Evolutionary conservation across 495 filamentous ascomycete species (phyloP).

Genomic region (Aspergillus steynii): DNA sequence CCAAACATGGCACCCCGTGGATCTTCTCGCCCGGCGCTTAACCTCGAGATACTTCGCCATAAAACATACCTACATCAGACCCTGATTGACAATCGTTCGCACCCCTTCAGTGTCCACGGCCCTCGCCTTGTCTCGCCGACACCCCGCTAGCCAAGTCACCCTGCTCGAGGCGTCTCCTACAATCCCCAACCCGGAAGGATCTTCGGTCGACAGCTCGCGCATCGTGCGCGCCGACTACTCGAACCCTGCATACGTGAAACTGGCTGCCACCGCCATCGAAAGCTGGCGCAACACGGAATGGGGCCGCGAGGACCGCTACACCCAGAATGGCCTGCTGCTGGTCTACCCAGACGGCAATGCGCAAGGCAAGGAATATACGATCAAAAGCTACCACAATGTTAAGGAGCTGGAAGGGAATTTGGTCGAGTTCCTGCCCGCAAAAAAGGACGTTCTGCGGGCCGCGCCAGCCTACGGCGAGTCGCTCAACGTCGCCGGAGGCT

Average conservation of each 20-base stretch:
- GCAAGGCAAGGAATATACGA: slow-evolving; percentile 63
- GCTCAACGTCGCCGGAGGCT: slow-evolving; percentile 62
- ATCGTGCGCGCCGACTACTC: slow-evolving; percentile 84
- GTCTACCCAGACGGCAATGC: slow-evolving; percentile 53
- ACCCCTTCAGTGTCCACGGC: slow-evolving; percentile 58
- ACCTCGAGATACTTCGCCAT: background rate
- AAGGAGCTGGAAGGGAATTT: slow-evolving; percentile 41
- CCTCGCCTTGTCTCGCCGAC: slow-evolving; percentile 59
- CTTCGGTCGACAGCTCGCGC: slow-evolving; percentile 73
- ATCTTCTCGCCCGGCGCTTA: background rate
- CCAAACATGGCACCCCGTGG: slow-evolving; percentile 1
- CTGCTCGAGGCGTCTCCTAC: slow-evolving; percentile 65
- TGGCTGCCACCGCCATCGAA: slow-evolving; percentile 65
- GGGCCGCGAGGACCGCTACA: slow-evolving; percentile 69
- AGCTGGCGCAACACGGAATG: slow-evolving; percentile 68
- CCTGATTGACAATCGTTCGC: slow-evolving; percentile 11
- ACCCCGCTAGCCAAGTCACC: slow-evolving; percentile 58
- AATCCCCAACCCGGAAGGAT: slow-evolving; percentile 70
- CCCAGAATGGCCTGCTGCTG: slow-evolving; percentile 72
- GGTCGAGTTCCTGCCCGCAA: slow-evolving; percentile 50
- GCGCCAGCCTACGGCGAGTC: slow-evolving; percentile 49
- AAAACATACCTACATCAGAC: background rate
- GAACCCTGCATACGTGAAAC: slow-evolving; percentile 65
- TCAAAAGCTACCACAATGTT: slow-evolving; percentile 66
- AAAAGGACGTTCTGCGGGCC: slow-evolving; percentile 41